Evolutionary conservation across 495 filamentous ascomycete genomes (phyloP).

Genomic region (Tuber magnatum): DNA sequence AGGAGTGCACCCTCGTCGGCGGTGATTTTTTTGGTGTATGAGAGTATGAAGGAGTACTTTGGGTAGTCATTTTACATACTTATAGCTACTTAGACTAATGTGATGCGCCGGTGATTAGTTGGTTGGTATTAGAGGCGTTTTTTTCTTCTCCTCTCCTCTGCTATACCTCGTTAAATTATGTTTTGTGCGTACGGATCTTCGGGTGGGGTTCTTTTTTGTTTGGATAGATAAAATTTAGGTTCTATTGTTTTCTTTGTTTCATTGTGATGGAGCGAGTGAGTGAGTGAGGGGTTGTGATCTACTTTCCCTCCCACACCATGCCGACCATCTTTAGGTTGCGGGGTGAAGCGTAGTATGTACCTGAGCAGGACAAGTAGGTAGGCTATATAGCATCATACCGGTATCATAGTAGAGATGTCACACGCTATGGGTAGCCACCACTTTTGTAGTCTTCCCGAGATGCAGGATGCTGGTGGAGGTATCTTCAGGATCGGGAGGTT

Average conservation of each 20-base stretch:
- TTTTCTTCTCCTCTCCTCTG: background rate
- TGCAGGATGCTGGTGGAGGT: background rate
- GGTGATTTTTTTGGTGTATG: conserved; percentile 91
- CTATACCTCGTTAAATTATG: background rate
- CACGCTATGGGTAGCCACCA: background rate
- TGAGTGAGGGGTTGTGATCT: background rate
- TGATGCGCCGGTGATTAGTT: background rate
- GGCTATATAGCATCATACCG: too few relatives aligned
- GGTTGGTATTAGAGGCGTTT: background rate
- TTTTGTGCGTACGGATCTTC: background rate
- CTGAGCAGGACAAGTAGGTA: background rate
- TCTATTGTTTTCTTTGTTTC: background rate
- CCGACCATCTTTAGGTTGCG: background rate
- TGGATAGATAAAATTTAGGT: background rate
- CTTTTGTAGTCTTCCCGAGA: background rate
- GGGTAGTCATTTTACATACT: conserved; percentile 1
- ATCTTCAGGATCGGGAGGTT: background rate
- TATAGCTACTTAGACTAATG: background rate
- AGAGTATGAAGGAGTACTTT: conserved; percentile 66
- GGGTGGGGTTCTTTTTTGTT: background rate
- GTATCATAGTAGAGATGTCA: background rate
- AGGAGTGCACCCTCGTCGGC: conserved; percentile 89
- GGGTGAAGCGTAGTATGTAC: background rate
- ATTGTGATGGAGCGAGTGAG: background rate
- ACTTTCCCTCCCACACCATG: background rate